Evolutionary conservation across 2,329 filamentous ascomycete genomes (phyloP).

Genomic region (Cordyceps farinosa): DNA sequence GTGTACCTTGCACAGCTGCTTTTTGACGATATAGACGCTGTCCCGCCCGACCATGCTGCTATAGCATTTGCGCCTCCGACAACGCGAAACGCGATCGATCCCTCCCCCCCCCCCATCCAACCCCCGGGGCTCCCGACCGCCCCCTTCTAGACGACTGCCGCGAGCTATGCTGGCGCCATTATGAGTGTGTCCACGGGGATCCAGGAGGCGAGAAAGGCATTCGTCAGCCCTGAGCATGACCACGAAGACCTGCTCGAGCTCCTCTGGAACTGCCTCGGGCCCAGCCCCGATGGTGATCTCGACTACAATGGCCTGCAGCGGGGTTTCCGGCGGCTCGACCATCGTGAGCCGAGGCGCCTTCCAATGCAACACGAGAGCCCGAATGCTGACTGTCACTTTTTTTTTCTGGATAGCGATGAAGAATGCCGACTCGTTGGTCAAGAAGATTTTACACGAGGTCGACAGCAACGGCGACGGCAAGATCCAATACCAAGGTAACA

Average conservation of each 20-base stretch:
- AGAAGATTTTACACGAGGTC: slow-evolving; percentile 74
- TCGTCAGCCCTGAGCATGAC: slow-evolving; percentile 72
- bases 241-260: slow-evolving; percentile 77
- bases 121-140: slow-evolving; percentile 11
- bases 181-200: slow-evolving; percentile 47
- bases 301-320: slow-evolving; percentile 81
- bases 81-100: slow-evolving; percentile 12
- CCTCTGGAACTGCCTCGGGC: slow-evolving; percentile 81
- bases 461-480: slow-evolving; percentile 84
- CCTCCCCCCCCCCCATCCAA: slow-evolving; percentile 5
- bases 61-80: slow-evolving; percentile 5
- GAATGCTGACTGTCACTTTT: slow-evolving; percentile 23
- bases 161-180: slow-evolving; percentile 34
- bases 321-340: slow-evolving; percentile 83
- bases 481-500: slow-evolving; percentile 83
- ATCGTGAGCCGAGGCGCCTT: slow-evolving; percentile 59
- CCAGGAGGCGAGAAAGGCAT: slow-evolving; percentile 56
- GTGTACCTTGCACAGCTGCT: background rate
- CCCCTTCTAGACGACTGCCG: slow-evolving; percentile 18
- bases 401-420: slow-evolving; percentile 58
- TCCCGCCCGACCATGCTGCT: slow-evolving; percentile 15
- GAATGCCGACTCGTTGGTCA: slow-evolving; percentile 83
- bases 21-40: background rate
- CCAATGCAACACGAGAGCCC: background rate
- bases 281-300: slow-evolving; percentile 70